Evolutionary conservation across 2,329 filamentous ascomycete species (phyloP), one percentile per base, ranked within the genome.

Genomic region (Pyrenochaeta sp.): DNA sequence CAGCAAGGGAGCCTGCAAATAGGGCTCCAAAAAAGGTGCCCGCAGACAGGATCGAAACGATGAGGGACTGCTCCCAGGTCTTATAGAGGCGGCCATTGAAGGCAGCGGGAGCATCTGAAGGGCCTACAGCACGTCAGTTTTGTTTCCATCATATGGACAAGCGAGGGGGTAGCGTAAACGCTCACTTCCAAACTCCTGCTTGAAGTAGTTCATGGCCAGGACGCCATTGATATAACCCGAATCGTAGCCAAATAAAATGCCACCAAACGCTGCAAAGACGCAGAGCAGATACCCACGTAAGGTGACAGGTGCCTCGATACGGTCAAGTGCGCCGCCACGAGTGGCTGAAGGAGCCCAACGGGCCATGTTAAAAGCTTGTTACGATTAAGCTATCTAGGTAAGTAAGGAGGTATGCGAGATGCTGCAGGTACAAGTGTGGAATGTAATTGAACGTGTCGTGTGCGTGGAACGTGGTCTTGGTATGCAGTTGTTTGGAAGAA

Each of bases 1-100:
- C 92, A 37, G 87, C 91, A 2, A 71, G 49, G 17, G 64, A 89
- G 7, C 90, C 90, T 23, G 90, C 85, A n/a, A 88, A 73, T 23
- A 95, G 81, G 18, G 91, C 83, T 43, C 91, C 92, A 49, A 91
- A 78, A 64, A 91, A 87, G n/a, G 91, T 95, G 31, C 92, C 91
- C 20, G 87, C 89, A 53, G 90, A 95, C 39, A 96, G 82, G 58
- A 96, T 94, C 11, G 91, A 89, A 40, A 94, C 90, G 49, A 93
- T 89, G 58, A 90, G 80, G 21, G 90, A 89, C 37, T 87, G 85
- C 73, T 94, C 82, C 60, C 63, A 66, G 9, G 74, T 73, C 15
- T 57, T 60, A 51, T 74, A 71, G 78, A 73, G 56, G 20, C 62
- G 67, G 31, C 63, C 63, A 44, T 67, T 60, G 54, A 45, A 80